Conservation (phyloP, 257 asterid species). For the Coffea canephora region DNA sequence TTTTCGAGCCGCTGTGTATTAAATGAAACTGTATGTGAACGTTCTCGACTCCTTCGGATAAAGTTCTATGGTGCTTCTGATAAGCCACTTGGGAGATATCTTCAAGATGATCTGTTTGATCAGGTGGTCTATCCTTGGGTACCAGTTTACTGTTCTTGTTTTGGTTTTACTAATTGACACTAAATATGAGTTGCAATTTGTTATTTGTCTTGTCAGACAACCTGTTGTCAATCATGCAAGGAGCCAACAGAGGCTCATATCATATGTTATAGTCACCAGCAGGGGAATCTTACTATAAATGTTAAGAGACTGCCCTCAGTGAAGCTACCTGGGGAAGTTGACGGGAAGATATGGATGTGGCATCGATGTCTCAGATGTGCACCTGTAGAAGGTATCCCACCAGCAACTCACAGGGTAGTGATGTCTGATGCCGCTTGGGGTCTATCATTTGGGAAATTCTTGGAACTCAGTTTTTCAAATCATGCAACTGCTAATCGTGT, state of each 20-base stretch:
- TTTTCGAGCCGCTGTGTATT: conserved; percentile 79
- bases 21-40: conserved; percentile 73
- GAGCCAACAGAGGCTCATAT: conserved; percentile 87
- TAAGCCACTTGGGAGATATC: conserved; percentile 91
- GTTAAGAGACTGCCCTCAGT: conserved; percentile 53
- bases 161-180: background rate
- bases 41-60: conserved; percentile 72
- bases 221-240: conserved; percentile 74
- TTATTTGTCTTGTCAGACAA: conserved; percentile 48
- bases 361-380: conserved; percentile 87
- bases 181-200: conserved; percentile 9
- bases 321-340: conserved; percentile 78
- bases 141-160: background rate
- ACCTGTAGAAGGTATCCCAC: conserved; percentile 69
- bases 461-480: conserved; percentile 94
- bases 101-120: conserved; percentile 75
- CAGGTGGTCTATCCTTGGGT: conserved; percentile 50
- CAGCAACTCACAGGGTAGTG: conserved; percentile 72
- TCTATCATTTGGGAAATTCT: conserved; percentile 93
- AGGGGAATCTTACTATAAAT: conserved; percentile 83
- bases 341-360: conserved; percentile 99
- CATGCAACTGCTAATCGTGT: conserved; percentile 92
- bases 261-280: conserved; percentile 79
- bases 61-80: conserved; percentile 83
- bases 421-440: conserved; percentile 99